Evolutionary conservation across 805 yeast genomes (phyloP), one percentile per base, ranked within the genome.

Genomic region (Barnettozyma vustinii): DNA sequence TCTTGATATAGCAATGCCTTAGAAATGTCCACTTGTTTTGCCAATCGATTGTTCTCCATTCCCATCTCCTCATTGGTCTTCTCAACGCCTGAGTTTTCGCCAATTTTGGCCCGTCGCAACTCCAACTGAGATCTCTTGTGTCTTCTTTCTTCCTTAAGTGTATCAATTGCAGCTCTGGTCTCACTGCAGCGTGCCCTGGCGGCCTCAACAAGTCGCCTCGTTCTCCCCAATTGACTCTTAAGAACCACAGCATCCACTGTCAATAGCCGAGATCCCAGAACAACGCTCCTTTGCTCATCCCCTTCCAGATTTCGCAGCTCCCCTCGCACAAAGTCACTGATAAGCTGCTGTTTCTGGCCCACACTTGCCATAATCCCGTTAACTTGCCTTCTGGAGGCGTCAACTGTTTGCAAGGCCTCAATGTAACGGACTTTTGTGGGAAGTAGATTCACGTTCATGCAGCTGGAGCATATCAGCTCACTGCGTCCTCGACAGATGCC

Each of bases 1-100:
- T 61, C 65, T 40, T 61, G 63, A 36, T 49, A 60, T 5, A 59
- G 45, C 25, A 60, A 42, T 0, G 59, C 50, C 30, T 54, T 51
- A 1, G 61, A 59, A 35, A 53, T 56, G 18, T 54, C 44, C 5
- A 59, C 53, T 42, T 61, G 64, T 37, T 56, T 59, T 1, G 46
- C n/a, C 5, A 61, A 32, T 18, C 54, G 51, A 16, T 25, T 25
- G 19, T 52, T 50, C 16, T 57, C 57, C 16, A 49, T 45, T 10
- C 46, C 30, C 19, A 35, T 16, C 15, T 37, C 51, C 16, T 21
- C 42, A 9, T 23, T 40, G 3, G n/a, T 13, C 19, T 16, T n/a
- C 21, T 16, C 19, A 5, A 18, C 41, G 26, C 18, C 19, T 7
- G 15, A 13, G 15, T 35, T 39, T 4, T 37, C 15, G 2, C 16